Evolutionary conservation across 2,329 filamentous ascomycete species (phyloP).

Genomic region (Penicillium sp.): DNA sequence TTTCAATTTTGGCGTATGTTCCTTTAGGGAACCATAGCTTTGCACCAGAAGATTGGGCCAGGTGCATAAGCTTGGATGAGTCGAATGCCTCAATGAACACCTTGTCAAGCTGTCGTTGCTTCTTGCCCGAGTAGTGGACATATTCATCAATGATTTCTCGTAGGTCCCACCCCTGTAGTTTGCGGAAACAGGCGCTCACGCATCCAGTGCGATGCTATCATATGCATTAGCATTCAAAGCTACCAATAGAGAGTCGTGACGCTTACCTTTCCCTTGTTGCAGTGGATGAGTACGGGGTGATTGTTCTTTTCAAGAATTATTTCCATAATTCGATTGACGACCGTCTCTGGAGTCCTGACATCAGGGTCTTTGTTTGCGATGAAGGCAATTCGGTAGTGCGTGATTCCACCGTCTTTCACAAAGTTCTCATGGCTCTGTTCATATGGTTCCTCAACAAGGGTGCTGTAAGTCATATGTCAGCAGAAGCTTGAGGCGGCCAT

Average conservation of each 20-base stretch:
- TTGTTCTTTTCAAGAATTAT: constrained; percentile 74
- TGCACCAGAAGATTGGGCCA: constrained; percentile 26
- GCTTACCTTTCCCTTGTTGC: constrained; percentile 82
- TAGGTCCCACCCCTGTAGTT: constrained; percentile 70
- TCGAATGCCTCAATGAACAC: constrained; percentile 36
- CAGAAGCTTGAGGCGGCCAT: background rate
- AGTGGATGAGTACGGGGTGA: constrained; percentile 84
- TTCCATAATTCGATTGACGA: constrained; percentile 73
- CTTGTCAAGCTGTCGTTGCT: constrained; percentile 49
- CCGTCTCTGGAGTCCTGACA: constrained; percentile 66
- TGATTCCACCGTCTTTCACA: constrained; percentile 69
- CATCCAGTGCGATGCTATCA: constrained; percentile 83
- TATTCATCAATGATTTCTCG: constrained; percentile 74
- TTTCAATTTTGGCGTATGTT: constrained; percentile 6
- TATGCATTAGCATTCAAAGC: constrained; percentile 4
- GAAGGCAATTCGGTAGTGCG: constrained; percentile 76
- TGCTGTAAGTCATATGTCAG: constrained; percentile 46
- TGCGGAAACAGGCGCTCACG: constrained; percentile 79
- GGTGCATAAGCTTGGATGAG: constrained; percentile 24
- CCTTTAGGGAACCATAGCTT: constrained; percentile 20
- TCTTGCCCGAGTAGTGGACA: constrained; percentile 60
- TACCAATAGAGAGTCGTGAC: background rate
- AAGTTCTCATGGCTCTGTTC: constrained; percentile 62
- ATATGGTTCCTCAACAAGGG: constrained; percentile 66
- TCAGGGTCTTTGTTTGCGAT: constrained; percentile 81